Evolutionary conservation across 176 grass and related monocot genomes (phyloP), one percentile per base, ranked within the genome.

Genomic region (Chrysopogon serrulatus): DNA sequence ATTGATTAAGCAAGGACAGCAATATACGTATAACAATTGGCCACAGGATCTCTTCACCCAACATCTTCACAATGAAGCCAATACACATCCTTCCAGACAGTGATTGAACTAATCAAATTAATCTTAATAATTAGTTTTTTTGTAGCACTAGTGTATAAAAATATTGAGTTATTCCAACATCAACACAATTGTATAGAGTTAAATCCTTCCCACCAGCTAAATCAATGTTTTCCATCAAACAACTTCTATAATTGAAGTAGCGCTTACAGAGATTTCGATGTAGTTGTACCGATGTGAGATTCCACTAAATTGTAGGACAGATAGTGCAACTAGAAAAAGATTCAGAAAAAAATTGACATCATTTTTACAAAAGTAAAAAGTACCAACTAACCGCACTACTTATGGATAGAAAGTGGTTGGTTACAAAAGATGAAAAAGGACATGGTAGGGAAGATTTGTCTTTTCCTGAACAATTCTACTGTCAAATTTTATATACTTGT

Each of bases 1-100:
- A 66, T 68, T 72, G 57, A 82, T 66, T 73, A 86, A 78, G 36
- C 44, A 75, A 75, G 47, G 21, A 82, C 75, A 81, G 67, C 28
- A 76, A 81, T 40, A 27, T 35, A 17, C 57, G 26, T 36, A 21
- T 17, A 81, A 67, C 59, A 35, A 65, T 44, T 67, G 85, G 27
- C 45, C 5, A 30, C 53, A 59, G 28, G 18, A 64, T 81, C 33
- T 35, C 47, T 68, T 75, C 66, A 59, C 70, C 60, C 45, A 87
- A 76, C 78, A 81, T 77, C 34, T 41, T 75, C 77, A 67, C 48
- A 76, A 27, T 81, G 26, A 86, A 80, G 60, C 84, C 69, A 86
- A 74, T 57, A 68, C 85, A 75, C 34, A 76, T 68, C 70, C 70
- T 59, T 35, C 24, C 17, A 39, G 42, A 65, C 19, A 73, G 33